Percentiles rank a stretch among this genome's conserved stretches.
phyloP scores from a whole-genome alignment of 2,329 filamentous ascomycete genomes.

The Chrysosporium keratinophilum region DNA sequence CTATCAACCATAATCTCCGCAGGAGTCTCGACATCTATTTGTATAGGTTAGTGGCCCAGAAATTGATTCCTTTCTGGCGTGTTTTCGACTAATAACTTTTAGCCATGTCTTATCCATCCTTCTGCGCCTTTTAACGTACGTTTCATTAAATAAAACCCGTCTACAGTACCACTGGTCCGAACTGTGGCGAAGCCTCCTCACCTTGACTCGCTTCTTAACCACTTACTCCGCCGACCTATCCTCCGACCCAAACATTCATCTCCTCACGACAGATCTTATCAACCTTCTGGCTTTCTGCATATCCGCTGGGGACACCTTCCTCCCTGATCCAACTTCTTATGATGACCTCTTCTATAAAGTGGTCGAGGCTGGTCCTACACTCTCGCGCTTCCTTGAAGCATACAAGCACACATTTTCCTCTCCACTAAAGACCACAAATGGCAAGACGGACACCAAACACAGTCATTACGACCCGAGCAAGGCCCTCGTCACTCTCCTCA shows the following conservation, averaged over 20 bases:
- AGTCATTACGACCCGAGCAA: constrained; percentile 16
- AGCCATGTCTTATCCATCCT: constrained; percentile 68
- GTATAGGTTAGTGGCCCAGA: constrained; percentile 48
- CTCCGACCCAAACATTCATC: constrained; percentile 56
- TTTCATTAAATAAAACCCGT: constrained; percentile 71
- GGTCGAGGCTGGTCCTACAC: constrained; percentile 76
- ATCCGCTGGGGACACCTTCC: constrained; percentile 77
- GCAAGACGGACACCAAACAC: constrained; percentile 16
- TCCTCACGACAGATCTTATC: constrained; percentile 65
- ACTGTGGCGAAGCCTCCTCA: constrained; percentile 78
- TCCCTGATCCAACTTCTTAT: constrained; percentile 77
- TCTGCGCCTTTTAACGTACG: constrained; percentile 69
- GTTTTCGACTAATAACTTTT: constrained; percentile 7
- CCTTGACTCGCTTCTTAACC: constrained; percentile 79
- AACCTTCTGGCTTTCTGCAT: constrained; percentile 76
- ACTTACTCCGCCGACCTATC: constrained; percentile 74
- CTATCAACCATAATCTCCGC: constrained; percentile 85
- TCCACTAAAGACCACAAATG: constrained; percentile 3
- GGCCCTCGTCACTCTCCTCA: constrained; percentile 50
- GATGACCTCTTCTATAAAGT: constrained; percentile 98
- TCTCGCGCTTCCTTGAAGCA: constrained; percentile 69
- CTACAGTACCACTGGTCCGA: constrained; percentile 90
- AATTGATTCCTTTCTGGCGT: neutral
- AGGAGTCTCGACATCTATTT: constrained; percentile 73
- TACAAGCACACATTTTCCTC: constrained; percentile 44